Evolutionary conservation across 768 basidiomycete genomes (phyloP).

Genomic region (Lentinus brumalis): DNA sequence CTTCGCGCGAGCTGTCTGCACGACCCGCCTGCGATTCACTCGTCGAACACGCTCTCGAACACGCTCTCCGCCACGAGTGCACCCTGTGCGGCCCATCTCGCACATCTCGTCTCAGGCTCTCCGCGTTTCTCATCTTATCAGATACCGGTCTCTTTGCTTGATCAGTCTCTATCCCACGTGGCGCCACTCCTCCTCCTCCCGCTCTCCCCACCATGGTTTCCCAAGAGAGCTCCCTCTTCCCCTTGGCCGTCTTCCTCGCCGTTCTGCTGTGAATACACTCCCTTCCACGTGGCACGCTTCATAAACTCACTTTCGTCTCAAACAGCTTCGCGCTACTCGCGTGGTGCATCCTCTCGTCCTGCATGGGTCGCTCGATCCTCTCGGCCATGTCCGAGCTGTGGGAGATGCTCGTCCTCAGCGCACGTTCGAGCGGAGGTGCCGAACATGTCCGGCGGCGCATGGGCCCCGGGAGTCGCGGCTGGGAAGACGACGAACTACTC

Average conservation of each 20-base stretch:
- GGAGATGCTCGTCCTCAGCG: conserved; percentile 46
- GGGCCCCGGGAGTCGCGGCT: conserved; percentile 24
- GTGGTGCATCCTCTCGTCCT: conserved; percentile 72
- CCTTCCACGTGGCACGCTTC: neutral
- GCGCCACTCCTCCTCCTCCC: neutral
- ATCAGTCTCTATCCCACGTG: conserved; percentile 9
- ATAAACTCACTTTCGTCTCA: neutral
- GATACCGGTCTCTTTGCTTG: conserved; percentile 4
- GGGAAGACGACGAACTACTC: conserved; percentile 54
- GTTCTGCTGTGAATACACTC: conserved; percentile 47
- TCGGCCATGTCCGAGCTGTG: conserved; percentile 49
- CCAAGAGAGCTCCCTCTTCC: conserved; percentile 22
- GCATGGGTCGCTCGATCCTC: conserved; percentile 56
- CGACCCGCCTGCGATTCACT: neutral
- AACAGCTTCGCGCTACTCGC: conserved; percentile 50
- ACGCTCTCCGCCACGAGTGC: neutral
- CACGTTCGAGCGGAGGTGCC: conserved; percentile 30
- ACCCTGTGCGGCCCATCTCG: neutral
- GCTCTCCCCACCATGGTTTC: conserved; percentile 11
- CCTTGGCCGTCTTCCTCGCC: conserved; percentile 48
- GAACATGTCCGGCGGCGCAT: conserved; percentile 36
- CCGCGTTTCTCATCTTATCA: conserved; percentile 22
- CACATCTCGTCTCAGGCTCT: neutral
- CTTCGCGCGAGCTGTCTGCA: neutral
- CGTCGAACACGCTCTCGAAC: neutral